phyloP scores from a whole-genome alignment of 2,329 filamentous ascomycete species.

The Fusarium equiseti region DNA sequence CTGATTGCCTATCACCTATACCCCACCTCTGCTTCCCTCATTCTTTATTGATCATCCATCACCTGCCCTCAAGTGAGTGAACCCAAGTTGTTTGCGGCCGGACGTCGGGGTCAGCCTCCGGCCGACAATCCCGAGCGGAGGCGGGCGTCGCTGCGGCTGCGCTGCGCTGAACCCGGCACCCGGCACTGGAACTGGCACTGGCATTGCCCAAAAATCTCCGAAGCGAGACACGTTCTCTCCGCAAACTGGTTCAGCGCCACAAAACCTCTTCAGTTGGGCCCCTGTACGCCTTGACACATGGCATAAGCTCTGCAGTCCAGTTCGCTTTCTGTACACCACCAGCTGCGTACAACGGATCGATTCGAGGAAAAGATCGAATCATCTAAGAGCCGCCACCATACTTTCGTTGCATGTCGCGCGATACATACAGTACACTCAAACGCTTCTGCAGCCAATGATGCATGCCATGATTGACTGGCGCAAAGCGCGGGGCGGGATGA shows the following conservation, averaged over 20 bases:
- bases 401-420: slow-evolving; percentile 12
- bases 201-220: slow-evolving; percentile 24
- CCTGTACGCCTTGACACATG: slow-evolving; percentile 28
- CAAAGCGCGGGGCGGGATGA: slow-evolving; percentile 38
- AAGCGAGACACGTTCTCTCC: slow-evolving; percentile 31
- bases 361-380: slow-evolving; percentile 6
- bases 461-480: slow-evolving; percentile 29
- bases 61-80: slow-evolving; percentile 33
- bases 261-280: not conserved
- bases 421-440: slow-evolving; percentile 19
- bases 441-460: slow-evolving; percentile 33
- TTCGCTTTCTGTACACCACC: slow-evolving; percentile 15
- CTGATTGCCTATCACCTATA: slow-evolving; percentile 3
- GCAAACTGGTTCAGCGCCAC: slow-evolving; percentile 30
- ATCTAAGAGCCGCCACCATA: slow-evolving; percentile 26
- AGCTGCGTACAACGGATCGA: slow-evolving; percentile 2
- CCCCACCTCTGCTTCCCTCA: slow-evolving; percentile 11
- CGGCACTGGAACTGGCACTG: not conserved
- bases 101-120: slow-evolving; percentile 10
- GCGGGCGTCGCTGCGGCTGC: not conserved
- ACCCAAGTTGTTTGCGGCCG: not conserved
- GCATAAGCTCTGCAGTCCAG: slow-evolving; percentile 19
- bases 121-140: slow-evolving; percentile 10
- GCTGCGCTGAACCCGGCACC: slow-evolving; percentile 6
- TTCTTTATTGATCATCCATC: slow-evolving; percentile 22